These are phyloP conservation scores for Beauveria bassiana DNA, from an alignment of 2,329 filamentous ascomycete species.

Conservation along the genomic window DNA sequence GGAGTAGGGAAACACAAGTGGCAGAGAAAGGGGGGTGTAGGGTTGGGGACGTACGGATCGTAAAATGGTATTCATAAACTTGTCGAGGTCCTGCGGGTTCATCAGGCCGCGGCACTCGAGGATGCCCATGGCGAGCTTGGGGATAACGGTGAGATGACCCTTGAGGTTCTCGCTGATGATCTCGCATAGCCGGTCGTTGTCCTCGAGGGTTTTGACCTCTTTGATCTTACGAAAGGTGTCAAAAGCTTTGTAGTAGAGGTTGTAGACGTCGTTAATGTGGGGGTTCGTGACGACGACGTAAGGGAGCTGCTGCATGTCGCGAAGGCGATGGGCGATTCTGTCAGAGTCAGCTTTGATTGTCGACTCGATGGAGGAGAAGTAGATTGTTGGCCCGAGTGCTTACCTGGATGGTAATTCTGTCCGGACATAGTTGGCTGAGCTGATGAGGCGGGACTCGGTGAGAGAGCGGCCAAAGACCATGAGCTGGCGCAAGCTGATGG, in stretches of 20 bases:
- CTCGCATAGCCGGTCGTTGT: slow-evolving; percentile 83
- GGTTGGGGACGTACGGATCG: slow-evolving; percentile 55
- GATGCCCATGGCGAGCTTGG: slow-evolving; percentile 88
- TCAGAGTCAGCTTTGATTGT: neutral
- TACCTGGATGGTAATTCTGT: slow-evolving; percentile 84
- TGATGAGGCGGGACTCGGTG: slow-evolving; percentile 81
- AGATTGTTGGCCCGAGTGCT: slow-evolving; percentile 11
- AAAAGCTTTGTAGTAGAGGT: slow-evolving; percentile 95
- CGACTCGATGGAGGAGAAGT: neutral
- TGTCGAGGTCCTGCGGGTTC: slow-evolving; percentile 72
- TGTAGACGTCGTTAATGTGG: slow-evolving; percentile 90
- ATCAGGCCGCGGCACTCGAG: slow-evolving; percentile 82
- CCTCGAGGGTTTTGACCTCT: slow-evolving; percentile 76
- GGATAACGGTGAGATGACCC: slow-evolving; percentile 88
- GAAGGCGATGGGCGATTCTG: slow-evolving; percentile 85
- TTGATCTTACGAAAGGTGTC: slow-evolving; percentile 78
- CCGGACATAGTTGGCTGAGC: slow-evolving; percentile 95
- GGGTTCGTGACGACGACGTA: slow-evolving; percentile 95
- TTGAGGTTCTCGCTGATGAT: slow-evolving; percentile 71
- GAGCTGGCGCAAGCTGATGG: slow-evolving; percentile 92
- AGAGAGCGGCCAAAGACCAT: slow-evolving; percentile 95
- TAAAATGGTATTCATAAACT: slow-evolving; percentile 90
- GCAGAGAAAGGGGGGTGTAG: no score
- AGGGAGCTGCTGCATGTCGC: slow-evolving; percentile 93
- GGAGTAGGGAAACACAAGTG: neutral